Percentiles rank a stretch among this genome's conserved stretches.
Conservation (phyloP, 192 early-diverging fungal genomes). For the Entomortierella beljakovae region DNA sequence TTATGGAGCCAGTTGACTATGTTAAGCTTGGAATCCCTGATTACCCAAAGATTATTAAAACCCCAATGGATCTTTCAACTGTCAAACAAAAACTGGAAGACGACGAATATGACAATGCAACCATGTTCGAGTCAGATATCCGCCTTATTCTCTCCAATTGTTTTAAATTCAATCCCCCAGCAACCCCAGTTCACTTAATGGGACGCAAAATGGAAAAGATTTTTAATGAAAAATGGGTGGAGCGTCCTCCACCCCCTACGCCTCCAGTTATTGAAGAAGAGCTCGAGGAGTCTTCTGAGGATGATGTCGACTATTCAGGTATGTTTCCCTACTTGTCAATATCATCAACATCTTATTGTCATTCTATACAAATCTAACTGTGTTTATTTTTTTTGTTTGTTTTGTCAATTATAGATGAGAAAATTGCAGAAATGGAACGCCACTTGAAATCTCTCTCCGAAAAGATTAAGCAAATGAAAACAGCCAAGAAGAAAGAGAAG, state of each 20-base stretch:
- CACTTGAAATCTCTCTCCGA: constrained; percentile 42
- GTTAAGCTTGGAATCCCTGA: constrained; percentile 89
- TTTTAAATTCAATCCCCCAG: constrained; percentile 76
- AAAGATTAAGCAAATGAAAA: constrained; percentile 45
- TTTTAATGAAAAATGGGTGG: constrained; percentile 79
- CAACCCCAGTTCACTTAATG: constrained; percentile 69
- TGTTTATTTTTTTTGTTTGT: neutral
- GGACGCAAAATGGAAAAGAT: constrained; percentile 73
- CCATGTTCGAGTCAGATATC: constrained; percentile 76
- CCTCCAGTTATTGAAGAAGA: constrained; percentile 29
- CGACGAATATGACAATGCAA: constrained; percentile 67
- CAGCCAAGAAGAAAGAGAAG: constrained; percentile 50
- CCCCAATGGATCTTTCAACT: constrained; percentile 86
- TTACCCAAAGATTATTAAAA: constrained; percentile 84
- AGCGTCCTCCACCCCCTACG: constrained; percentile 50
- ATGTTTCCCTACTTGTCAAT: neutral
- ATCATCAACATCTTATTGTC: neutral
- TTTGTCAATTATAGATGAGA: constrained; percentile 29
- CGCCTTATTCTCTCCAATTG: constrained; percentile 83
- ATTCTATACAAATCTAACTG: neutral
- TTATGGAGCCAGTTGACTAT: constrained; percentile 88
- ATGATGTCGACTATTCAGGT: constrained; percentile 40
- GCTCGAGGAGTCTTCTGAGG: constrained; percentile 30
- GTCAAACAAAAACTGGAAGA: constrained; percentile 71
- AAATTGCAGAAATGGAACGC: constrained; percentile 50